Evolutionary conservation across 371 early-diverging fungal genomes (phyloP), one percentile per base, ranked within the genome.

Genomic region (Parasitella parasitica): DNA sequence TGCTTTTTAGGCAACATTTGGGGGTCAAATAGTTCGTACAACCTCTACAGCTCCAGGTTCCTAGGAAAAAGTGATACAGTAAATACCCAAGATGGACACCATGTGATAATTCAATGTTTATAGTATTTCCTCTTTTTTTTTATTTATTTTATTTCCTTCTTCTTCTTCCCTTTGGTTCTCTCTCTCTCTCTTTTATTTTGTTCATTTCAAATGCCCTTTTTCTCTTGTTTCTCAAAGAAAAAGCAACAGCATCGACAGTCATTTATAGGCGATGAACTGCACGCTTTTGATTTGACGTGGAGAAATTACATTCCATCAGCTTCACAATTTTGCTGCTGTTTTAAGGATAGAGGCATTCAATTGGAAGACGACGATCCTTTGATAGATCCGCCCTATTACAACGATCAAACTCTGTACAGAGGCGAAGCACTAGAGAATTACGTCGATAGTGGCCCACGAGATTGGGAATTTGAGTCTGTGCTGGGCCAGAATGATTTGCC

Each of bases 201-300:
- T 18, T 22, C 12, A 16, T 38, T 43, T 27, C 22, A 22, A 43
- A 62, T 62, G 63, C 30, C 37, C n/a, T n/a, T n/a, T 37, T 48
- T 62, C 55, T 54, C 65, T 49, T 64, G 61, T 37, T 46, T 64
- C 34, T 36, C 63, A 6, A 72, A 57, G 43, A 55, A 60, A 38
- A 35, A 12, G 26, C 59, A 64, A 48, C 52, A 34, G 32, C 46
- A 32, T 39, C 63, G 56, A 11, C 48, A 57, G 11, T 46, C 48
- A 18, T 48, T 48, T 7, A 22, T 46, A 15, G 48, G 48, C 39
- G 38, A 60, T 53, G 60, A 60, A 41, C 41, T 53, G 28, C 60
- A 76, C 57, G 77, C 74, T 8, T 80, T 80, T 59, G 80, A 80
- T 48, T 60, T 80, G 22, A 80, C 80, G 4, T 80, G 80, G 80